These are phyloP conservation scores for Castanospermum australe DNA, from an alignment of 306 rosid species.

Conservation along the genomic window DNA sequence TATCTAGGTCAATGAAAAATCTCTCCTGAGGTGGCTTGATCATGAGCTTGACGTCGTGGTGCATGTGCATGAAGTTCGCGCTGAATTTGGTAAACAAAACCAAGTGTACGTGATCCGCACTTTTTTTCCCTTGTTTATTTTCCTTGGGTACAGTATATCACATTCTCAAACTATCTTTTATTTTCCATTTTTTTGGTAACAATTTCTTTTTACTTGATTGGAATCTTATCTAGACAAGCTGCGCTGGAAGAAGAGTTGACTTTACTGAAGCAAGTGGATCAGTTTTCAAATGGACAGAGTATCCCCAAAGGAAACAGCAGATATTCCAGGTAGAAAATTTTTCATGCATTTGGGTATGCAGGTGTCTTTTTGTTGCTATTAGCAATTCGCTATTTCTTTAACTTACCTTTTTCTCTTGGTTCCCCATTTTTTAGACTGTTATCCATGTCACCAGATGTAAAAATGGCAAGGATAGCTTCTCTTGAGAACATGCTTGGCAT, in stretches of 20 bases:
- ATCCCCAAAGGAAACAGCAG: conserved; percentile 48
- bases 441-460: conserved; percentile 66
- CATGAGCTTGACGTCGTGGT: conserved; percentile 82
- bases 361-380: conserved; percentile 14
- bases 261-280: conserved; percentile 56
- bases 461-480: conserved; percentile 69
- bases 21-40: conserved; percentile 75
- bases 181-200: no score
- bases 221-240: conserved; percentile 44
- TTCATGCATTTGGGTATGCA: not conserved
- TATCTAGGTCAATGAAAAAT: conserved; percentile 62
- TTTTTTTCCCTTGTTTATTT: not conserved
- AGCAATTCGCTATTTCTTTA: conserved; percentile 8
- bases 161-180: conserved; percentile 8
- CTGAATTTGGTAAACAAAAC: conserved; percentile 66
- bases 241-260: conserved; percentile 70
- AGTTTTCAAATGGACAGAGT: conserved; percentile 43
- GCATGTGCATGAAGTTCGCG: conserved; percentile 75
- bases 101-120: conserved; percentile 54
- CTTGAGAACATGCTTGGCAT: conserved; percentile 69
- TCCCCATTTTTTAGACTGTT: conserved; percentile 45
- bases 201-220: conserved; percentile 23
- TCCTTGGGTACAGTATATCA: not conserved
- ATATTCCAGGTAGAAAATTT: conserved; percentile 45
- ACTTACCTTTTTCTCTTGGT: conserved; percentile 2